Base-by-base conservation (phyloP, 2,329 filamentous ascomycete genomes). In the Aspergillus transmontanensis region DNA sequence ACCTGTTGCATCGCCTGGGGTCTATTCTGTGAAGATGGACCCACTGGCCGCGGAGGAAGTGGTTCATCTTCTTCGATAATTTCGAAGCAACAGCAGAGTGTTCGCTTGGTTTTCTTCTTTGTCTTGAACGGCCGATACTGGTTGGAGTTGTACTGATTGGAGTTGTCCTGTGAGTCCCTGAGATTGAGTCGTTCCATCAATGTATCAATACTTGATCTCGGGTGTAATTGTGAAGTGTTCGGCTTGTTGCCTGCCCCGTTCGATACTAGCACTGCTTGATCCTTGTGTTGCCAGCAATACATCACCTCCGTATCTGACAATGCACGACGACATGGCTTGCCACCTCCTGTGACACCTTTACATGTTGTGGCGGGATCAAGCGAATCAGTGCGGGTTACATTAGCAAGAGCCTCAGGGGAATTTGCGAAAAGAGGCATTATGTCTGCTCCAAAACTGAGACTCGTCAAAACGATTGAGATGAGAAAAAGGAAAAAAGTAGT, bases 281-380 rank as follows among this genome's bases (percentile, higher is more conserved):
- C 92, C 75, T 92, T 94, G 81, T 99, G 95, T 76, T 97, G 93
- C 90, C 92, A 97, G 82, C 94, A 98, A 80, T 93, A 97, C 57
- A 89, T 85, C 66, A 65, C 77, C 48, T 56, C 73, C 68, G 55
- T 79, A 11, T 86, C 79, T 23, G 85, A 82, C 41, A 96, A 81
- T 6, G 89, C 83, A 58, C 93, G 87, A 67, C 94, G 88, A 80
- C 95, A 99, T 12, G 92, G 91, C 57, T 89, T 86, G n/a, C 95
- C 95, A 69, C 84, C 87, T 32, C 88, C 85, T 4, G 93, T 97
- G 66, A 98, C 87, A 62, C 95, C 95, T 80, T 90, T 89, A 79
- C 95, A 99, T 75, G 94, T 97, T 14, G 89, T 90, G 1, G 86
- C 84, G 2, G 93, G 90, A 69, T 96, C 90, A 75, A 91, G 92